Base-by-base conservation (phyloP, 2,329 filamentous ascomycete genomes). In the Clonostachys rhizophaga region DNA sequence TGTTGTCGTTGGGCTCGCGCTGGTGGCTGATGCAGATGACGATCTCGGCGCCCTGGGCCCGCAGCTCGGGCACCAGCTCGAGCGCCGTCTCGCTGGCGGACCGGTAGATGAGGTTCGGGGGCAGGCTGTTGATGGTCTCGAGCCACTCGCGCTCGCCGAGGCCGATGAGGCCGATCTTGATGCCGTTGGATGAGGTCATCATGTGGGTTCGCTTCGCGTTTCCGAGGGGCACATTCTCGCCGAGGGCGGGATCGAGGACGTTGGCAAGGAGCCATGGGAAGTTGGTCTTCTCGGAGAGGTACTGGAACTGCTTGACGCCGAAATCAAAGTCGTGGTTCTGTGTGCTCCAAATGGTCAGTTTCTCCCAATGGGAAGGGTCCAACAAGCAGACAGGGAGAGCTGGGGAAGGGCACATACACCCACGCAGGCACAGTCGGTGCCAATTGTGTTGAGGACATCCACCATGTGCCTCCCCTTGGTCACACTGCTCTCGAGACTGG, bases 391-490 rank as follows among this genome's bases (percentile, higher is more conserved):
- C 18, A 20, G 24, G 14, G 40, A n/a, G 24, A 18, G 20, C 3
- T 5, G 10, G 10, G 7, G 46, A 33, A 14, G 39, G 24, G 34
- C 18, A 35, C 50, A 14, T 45, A 90, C 86, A 50, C 90, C 90
- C 44, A 95, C 76, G 62, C 88, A 91, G n/a, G 90, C 86, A 40
- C 85, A 87, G 60, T 89, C 79, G 1, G 89, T 94, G 5, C 84
- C 83, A 54, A 91, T 81, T 20, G 76, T 73, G 63, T 96, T 95
- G 42, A 96, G 68, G 10, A 94, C 77, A 1, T 89, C 86, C 10
- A 95, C 84, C 91, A 96, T 96, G 66, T 96, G 91, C 54, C 83
- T 62, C 75, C 89, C 91, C 69, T 96, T 96, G 4, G 91, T 96
- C 34, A 96, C 84, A 16, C 86, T 88, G 58, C 87, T 92, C 67